Base-by-base conservation (phyloP, 768 basidiomycete genomes). In the Phaffia australis region DNA sequence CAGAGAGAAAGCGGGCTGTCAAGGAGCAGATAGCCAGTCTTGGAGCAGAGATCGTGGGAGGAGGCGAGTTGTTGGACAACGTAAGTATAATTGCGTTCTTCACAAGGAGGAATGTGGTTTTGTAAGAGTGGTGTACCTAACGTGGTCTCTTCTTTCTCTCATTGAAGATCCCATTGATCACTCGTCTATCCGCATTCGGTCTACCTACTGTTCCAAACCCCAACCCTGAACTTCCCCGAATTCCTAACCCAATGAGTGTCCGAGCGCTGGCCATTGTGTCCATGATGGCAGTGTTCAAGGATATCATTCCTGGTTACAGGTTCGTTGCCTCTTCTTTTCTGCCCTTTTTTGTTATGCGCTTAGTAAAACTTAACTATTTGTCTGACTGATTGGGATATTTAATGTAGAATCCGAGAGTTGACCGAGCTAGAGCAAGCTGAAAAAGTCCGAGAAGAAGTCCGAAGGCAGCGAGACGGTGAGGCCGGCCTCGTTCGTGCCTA, bases 1-100 rank as follows among this genome's bases (percentile, higher is more conserved):
- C 81, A 70, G 80, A 79, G 59, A 81, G 85, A 62, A 79, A 95
- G 70, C 84, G 84, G 70, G 80, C 80, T 51, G 93, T 93, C 18
- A 90, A 94, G 72, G 91, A 95, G 73, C 92, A 98, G 78, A 89
- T 98, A 69, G 95, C 92, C 1, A 80, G 82, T 32, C 84, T 97
- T 42, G 95, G 92, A 74, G 90, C 95, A 73, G 94, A 97, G 72
- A 88, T 98, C 63, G 79, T 95, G 57, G 83, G 87, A 27, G 94
- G 98, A 70, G 94, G 94, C 29, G 95, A 99, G 78, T 63, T 77
- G 50, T 70, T 77, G 25, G 91, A 90, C 73, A 89, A 86, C 68
- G 93, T 95, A 74, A 73, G 87, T 80, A 51, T 56, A 1, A 8
- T 21, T 50, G 49, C 69, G 52, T 54, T 57, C 63, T 49, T 61